A percentile compares a stretch with the other conserved stretches of the same genome.
Evolutionary conservation across 306 rosid genomes (phyloP).

Genomic region (Begonia masoniana): DNA sequence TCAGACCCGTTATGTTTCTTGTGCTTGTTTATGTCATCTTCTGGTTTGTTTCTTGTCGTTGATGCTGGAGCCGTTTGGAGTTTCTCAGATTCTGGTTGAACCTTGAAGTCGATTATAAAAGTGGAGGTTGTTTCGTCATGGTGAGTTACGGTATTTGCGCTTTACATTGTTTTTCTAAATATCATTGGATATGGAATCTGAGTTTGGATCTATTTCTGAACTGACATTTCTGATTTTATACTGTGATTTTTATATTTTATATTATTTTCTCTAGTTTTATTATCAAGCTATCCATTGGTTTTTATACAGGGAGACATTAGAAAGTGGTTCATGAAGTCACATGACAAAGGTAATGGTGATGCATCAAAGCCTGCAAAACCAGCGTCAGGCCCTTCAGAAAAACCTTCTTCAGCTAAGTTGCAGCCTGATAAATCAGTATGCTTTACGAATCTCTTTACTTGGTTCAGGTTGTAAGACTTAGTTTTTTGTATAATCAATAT

Average conservation of each 20-base stretch:
- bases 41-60: too few species aligned
- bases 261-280: background rate
- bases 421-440: conserved; percentile 37
- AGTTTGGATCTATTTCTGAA: too few species aligned
- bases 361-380: conserved; percentile 33
- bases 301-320: conserved; percentile 47
- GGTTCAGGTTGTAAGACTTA: background rate
- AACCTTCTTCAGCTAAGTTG: conserved; percentile 29
- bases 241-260: background rate
- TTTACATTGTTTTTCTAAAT: background rate
- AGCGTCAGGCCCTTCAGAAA: conserved; percentile 6
- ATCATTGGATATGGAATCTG: too few species aligned
- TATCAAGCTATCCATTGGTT: conserved; percentile 1
- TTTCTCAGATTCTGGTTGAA: too few species aligned
- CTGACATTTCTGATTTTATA: too few species aligned
- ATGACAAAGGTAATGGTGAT: conserved; percentile 39
- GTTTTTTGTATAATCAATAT: too few species aligned
- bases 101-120: background rate
- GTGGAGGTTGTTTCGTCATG: background rate
- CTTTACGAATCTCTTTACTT: conserved; percentile 6
- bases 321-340: conserved; percentile 96
- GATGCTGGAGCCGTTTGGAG: too few species aligned
- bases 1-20: too few species aligned
- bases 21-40: too few species aligned
- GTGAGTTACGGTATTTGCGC: background rate